A percentile compares a stretch with the other conserved stretches of the same genome.
These are phyloP conservation scores for Scenedesmus sp. DNA, from an alignment of 163 green algal species.

Conservation along the genomic window DNA sequence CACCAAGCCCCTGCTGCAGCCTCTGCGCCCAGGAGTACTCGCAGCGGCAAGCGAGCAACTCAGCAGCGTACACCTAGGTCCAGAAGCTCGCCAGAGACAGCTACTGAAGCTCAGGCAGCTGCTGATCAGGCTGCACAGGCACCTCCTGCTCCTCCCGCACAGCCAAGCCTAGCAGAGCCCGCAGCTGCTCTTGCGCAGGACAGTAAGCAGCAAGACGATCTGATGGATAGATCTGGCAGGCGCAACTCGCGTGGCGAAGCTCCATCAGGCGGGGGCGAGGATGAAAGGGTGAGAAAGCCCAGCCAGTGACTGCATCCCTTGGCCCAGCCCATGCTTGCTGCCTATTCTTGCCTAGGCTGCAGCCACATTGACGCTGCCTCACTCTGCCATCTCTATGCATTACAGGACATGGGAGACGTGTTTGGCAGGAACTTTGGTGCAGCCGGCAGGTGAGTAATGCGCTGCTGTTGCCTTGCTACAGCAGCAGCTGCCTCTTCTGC, in stretches of 20 bases:
- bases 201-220: not conserved
- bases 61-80: not conserved
- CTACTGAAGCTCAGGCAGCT: not conserved
- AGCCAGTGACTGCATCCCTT: not conserved
- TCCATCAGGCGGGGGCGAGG: not conserved
- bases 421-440: conserved; percentile 64
- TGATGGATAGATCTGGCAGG: conserved; percentile 47
- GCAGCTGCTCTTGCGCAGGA: not conserved
- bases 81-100: conserved; percentile 9
- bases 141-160: not conserved
- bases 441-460: conserved; percentile 57
- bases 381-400: not conserved
- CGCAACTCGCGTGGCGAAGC: conserved; percentile 39
- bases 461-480: not conserved
- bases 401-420: conserved; percentile 62
- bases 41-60: conserved; percentile 2
- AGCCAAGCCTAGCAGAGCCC: not conserved
- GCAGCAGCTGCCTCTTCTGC: not conserved
- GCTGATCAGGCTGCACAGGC: conserved; percentile 28
- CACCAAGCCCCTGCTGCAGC: conserved; percentile 24
- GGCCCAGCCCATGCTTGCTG: not conserved
- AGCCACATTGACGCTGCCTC: not conserved
- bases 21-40: not conserved
- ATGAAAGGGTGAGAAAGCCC: conserved; percentile 21
- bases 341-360: no score